phyloP scores from a whole-genome alignment of 257 asterid genomes.

The Solanum etuberosum region DNA sequence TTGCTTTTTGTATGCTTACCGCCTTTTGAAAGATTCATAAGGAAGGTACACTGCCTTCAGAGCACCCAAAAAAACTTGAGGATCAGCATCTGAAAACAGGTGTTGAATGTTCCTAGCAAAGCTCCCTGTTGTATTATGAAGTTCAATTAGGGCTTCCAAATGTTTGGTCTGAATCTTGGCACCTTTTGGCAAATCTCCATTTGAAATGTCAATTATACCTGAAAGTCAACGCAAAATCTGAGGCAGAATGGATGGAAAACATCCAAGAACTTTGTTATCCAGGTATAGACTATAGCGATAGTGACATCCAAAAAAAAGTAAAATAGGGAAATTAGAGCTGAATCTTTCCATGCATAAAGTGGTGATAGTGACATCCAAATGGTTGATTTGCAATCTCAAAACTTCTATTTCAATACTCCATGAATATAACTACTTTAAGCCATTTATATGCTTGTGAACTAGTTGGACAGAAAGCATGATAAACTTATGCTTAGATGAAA shows the following conservation, averaged over 20 bases:
- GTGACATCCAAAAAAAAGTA: background rate
- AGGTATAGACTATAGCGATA: background rate
- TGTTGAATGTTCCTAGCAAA: conserved; percentile 82
- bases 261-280: background rate
- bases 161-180: conserved; percentile 78
- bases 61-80: conserved; percentile 54
- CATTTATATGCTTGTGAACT: background rate
- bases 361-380: background rate
- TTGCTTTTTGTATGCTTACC: conserved; percentile 23
- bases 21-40: conserved; percentile 77
- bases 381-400: background rate
- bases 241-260: conserved; percentile 1
- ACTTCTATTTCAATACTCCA: background rate
- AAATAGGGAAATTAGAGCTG: background rate
- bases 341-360: background rate
- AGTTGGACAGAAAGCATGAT: background rate
- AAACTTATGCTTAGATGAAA: background rate
- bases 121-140: conserved; percentile 80
- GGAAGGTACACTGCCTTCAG: conserved; percentile 85
- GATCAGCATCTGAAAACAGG: conserved; percentile 75
- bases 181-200: conserved; percentile 84
- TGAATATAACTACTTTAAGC: background rate
- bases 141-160: conserved; percentile 75
- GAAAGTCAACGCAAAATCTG: conserved; percentile 22
- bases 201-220: conserved; percentile 91